Conservation (phyloP, 352 stramenopile genomes). For the Pythium vanterpoolii region DNA sequence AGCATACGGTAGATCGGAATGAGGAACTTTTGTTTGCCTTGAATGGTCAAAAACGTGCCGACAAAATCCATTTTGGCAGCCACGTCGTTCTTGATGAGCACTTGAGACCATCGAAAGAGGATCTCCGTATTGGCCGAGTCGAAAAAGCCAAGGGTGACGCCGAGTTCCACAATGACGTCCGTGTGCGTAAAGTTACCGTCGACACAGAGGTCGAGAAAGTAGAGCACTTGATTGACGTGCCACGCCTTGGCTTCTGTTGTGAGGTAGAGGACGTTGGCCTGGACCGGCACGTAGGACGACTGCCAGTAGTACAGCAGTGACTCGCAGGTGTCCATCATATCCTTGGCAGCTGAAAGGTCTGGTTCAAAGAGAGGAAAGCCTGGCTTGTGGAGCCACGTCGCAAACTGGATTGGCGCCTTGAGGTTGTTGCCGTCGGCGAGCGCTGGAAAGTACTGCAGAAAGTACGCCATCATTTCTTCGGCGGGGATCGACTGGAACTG, state of each 20-base stretch:
- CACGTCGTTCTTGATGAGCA: constrained; percentile 66
- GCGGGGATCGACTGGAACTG: constrained; percentile 75
- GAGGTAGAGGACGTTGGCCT: constrained; percentile 61
- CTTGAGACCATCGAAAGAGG: constrained; percentile 57
- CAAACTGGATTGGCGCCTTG: constrained; percentile 58
- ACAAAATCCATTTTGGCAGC: constrained; percentile 43
- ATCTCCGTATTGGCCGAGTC: constrained; percentile 60
- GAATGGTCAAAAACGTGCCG: constrained; percentile 50
- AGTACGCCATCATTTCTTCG: constrained; percentile 68
- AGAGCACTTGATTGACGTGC: constrained; percentile 55
- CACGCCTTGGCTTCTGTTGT: constrained; percentile 56
- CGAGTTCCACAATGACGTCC: constrained; percentile 47
- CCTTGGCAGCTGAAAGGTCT: constrained; percentile 59
- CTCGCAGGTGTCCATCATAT: constrained; percentile 70
- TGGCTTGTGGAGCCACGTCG: constrained; percentile 63
- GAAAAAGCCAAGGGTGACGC: constrained; percentile 54
- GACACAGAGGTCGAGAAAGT: constrained; percentile 68
- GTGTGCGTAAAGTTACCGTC: constrained; percentile 36
- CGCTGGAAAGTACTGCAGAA: constrained; percentile 61
- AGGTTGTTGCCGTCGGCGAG: constrained; percentile 50
- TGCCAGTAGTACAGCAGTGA: constrained; percentile 62
- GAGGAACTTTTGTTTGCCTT: constrained; percentile 83
- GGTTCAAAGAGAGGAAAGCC: constrained; percentile 56
- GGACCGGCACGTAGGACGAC: constrained; percentile 44
- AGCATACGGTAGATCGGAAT: constrained; percentile 68